phyloP scores from a whole-genome alignment of 257 asterid genomes.

The Phtheirospermum japonicum region DNA sequence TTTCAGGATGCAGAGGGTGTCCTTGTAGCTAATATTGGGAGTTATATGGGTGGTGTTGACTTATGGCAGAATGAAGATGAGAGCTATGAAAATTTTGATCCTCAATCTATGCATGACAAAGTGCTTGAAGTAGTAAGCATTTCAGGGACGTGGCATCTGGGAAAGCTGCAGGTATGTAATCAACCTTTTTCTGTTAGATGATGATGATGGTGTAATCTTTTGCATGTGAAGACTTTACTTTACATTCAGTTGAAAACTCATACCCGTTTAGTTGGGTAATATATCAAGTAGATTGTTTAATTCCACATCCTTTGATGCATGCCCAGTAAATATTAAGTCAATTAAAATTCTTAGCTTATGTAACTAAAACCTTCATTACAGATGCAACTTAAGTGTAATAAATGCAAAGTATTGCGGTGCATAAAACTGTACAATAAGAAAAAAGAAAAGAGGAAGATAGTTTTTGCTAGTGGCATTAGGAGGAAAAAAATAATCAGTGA shows the following conservation, averaged over 20 bases:
- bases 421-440: neutral
- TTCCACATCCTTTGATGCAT: too few relatives aligned
- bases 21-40: constrained; percentile 90
- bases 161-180: constrained; percentile 82
- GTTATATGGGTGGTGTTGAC: constrained; percentile 99
- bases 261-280: constrained; percentile 19
- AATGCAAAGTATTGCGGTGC: constrained; percentile 3
- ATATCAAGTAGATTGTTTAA: constrained; percentile 7
- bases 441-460: neutral
- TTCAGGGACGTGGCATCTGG: constrained; percentile 98
- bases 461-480: constrained; percentile 21
- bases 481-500: constrained; percentile 17
- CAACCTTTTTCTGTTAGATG: constrained; percentile 13
- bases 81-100: constrained; percentile 80
- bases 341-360: neutral
- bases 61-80: constrained; percentile 99
- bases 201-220: neutral
- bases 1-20: constrained; percentile 95
- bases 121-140: constrained; percentile 96
- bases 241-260: constrained; percentile 3
- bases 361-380: neutral
- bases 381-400: neutral
- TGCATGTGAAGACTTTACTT: constrained; percentile 6
- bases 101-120: constrained; percentile 98
- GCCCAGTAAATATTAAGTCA: neutral